phyloP scores from a whole-genome alignment of 371 early-diverging fungal genomes.

The Rhizomucor miehei region DNA sequence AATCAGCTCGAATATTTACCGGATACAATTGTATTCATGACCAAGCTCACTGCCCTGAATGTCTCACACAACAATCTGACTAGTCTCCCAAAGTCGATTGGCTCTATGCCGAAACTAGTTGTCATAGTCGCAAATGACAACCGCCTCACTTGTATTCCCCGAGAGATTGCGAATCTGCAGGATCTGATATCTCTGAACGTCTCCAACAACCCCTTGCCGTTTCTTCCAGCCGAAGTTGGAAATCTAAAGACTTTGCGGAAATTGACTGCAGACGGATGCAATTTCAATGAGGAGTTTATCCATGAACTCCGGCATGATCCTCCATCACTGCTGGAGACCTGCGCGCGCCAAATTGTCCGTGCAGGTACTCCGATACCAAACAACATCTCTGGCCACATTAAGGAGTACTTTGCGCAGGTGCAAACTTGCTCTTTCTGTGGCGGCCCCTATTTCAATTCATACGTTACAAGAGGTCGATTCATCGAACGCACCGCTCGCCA shows the following conservation, averaged over 20 bases:
- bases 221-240: slow-evolving; percentile 38
- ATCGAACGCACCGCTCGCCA: slow-evolving; percentile 59
- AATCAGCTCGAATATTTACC: slow-evolving; percentile 36
- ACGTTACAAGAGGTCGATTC: slow-evolving; percentile 56
- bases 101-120: slow-evolving; percentile 50
- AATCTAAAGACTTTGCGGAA: slow-evolving; percentile 57
- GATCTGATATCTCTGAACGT: slow-evolving; percentile 64
- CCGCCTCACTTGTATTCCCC: slow-evolving; percentile 53
- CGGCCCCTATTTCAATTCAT: slow-evolving; percentile 84
- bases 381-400: slow-evolving; percentile 50
- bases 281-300: slow-evolving; percentile 32
- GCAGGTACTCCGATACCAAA: slow-evolving; percentile 55
- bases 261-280: slow-evolving; percentile 52
- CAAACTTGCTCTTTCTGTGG: slow-evolving; percentile 81
- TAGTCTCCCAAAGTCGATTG: slow-evolving; percentile 64
- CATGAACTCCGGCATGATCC: slow-evolving; percentile 31
- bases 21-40: slow-evolving; percentile 26
- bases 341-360: slow-evolving; percentile 73
- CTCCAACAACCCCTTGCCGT: slow-evolving; percentile 59
- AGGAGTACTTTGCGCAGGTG: slow-evolving; percentile 64
- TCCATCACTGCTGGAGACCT: slow-evolving; percentile 71
- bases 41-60: slow-evolving; percentile 30
- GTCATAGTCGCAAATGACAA: slow-evolving; percentile 58
- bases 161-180: slow-evolving; percentile 43
- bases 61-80: slow-evolving; percentile 59